phyloP scores from a whole-genome alignment of 352 stramenopile species.

The Pythium guiyangense region DNA sequence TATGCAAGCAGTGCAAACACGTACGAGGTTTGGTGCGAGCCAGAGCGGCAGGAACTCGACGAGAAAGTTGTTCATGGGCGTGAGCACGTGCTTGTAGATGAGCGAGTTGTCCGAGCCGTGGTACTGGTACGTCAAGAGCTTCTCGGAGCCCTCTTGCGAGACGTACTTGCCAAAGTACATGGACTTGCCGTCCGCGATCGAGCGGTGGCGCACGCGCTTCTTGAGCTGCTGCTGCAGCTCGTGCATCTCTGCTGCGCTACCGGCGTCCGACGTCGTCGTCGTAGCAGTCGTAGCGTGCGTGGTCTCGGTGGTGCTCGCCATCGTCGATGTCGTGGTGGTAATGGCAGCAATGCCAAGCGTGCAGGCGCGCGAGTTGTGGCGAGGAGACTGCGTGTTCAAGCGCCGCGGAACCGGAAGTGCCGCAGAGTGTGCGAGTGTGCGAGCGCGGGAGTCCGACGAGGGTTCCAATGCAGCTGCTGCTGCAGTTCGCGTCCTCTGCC shows the following conservation, averaged over 20 bases:
- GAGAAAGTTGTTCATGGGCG: constrained; percentile 82
- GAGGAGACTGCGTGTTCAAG: constrained; percentile 1
- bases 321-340: too few species aligned
- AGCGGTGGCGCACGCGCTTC: constrained; percentile 71
- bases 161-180: constrained; percentile 90
- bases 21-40: constrained; percentile 76
- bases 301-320: constrained; percentile 9
- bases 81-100: constrained; percentile 85
- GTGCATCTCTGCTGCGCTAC: constrained; percentile 13
- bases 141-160: constrained; percentile 78
- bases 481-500: too few species aligned
- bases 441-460: background rate
- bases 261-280: background rate
- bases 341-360: background rate
- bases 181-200: constrained; percentile 64
- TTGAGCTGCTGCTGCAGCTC: constrained; percentile 36
- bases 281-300: background rate
- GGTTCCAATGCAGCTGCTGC: too few species aligned
- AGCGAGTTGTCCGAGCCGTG: constrained; percentile 83
- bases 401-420: constrained; percentile 5
- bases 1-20: constrained; percentile 4
- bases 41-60: constrained; percentile 72
- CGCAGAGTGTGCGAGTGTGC: too few species aligned
- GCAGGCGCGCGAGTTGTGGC: background rate
- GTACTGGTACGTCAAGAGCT: constrained; percentile 84